Conservation (phyloP, 1,139 yeast species). For the Debaryomyces psychrophilus region DNA sequence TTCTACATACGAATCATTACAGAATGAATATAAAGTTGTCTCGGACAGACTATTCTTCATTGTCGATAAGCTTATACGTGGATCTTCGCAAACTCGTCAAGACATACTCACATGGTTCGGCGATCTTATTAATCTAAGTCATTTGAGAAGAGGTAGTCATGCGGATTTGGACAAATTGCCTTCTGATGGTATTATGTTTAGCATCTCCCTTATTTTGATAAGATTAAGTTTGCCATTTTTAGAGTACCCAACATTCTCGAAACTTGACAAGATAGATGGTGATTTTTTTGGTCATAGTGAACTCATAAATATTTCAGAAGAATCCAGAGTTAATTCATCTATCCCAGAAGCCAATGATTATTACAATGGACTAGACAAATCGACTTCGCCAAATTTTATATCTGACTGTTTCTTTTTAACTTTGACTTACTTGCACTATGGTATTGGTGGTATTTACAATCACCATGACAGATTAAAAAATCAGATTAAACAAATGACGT, state of each 20-base stretch:
- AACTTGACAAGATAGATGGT: constrained; percentile 75
- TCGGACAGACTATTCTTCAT: constrained; percentile 67
- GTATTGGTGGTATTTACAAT: constrained; percentile 76
- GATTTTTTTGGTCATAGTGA: constrained; percentile 58
- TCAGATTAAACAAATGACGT: constrained; percentile 54
- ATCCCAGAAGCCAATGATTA: constrained; percentile 66
- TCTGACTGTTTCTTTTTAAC: constrained; percentile 86
- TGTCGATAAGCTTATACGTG: constrained; percentile 75
- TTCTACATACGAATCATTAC: constrained; percentile 57
- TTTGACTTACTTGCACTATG: constrained; percentile 81
- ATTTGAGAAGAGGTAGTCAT: constrained; percentile 85
- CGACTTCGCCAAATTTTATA: constrained; percentile 61
- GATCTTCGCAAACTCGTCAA: constrained; percentile 65
- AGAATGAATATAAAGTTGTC: constrained; percentile 59
- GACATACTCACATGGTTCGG: constrained; percentile 71
- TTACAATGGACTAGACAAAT: constrained; percentile 35
- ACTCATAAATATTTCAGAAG: constrained; percentile 70
- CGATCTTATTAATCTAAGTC: constrained; percentile 73
- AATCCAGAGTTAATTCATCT: constrained; percentile 81
- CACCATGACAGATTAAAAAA: constrained; percentile 58
- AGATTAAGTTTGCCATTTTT: constrained; percentile 83
- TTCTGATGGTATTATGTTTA: constrained; percentile 81
- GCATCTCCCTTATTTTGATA: constrained; percentile 67
- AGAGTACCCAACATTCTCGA: constrained; percentile 58
- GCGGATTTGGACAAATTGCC: constrained; percentile 70